These are phyloP conservation scores for Nelumbo lutea DNA, from an alignment of 164 flowering plant species.

Conservation along the genomic window DNA sequence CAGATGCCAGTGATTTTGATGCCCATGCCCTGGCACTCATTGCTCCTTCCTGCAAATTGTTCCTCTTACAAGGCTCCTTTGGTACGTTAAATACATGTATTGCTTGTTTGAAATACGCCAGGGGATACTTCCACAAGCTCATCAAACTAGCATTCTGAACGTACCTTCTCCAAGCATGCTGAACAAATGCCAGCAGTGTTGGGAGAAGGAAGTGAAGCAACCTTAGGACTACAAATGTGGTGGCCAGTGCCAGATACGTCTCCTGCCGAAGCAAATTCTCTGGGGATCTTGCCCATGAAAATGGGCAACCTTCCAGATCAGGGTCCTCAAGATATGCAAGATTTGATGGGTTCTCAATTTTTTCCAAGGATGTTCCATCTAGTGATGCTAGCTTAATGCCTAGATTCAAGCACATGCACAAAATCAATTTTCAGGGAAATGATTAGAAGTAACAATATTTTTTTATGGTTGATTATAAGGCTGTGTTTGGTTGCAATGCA, in stretches of 20 bases:
- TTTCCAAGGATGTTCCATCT: slow-evolving; percentile 30
- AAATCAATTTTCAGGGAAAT: not conserved
- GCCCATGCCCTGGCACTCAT: slow-evolving; percentile 88
- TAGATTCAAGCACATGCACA: slow-evolving; percentile 13
- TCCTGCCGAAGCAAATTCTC: slow-evolving; percentile 75
- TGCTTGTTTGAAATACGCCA: slow-evolving; percentile 39
- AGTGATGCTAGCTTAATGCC: slow-evolving; percentile 43
- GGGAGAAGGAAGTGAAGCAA: slow-evolving; percentile 56
- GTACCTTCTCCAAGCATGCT: slow-evolving; percentile 44
- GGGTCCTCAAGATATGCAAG: slow-evolving; percentile 31
- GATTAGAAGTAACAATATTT: too few species aligned
- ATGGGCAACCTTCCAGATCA: slow-evolving; percentile 71
- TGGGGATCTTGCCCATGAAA: slow-evolving; percentile 90
- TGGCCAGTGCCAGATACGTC: slow-evolving; percentile 79
- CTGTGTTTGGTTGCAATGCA: too few species aligned
- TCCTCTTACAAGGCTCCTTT: slow-evolving; percentile 63
- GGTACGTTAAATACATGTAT: slow-evolving; percentile 41
- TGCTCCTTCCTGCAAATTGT: slow-evolving; percentile 86
- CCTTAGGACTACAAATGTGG: slow-evolving; percentile 65
- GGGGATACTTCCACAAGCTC: slow-evolving; percentile 54
- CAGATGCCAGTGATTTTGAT: slow-evolving; percentile 83
- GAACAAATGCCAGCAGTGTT: slow-evolving; percentile 29
- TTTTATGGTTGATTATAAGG: too few species aligned
- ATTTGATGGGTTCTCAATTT: slow-evolving; percentile 29
- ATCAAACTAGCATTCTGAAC: slow-evolving; percentile 32